These are phyloP conservation scores for Martensiomyces pterosporus DNA, from an alignment of 192 early-diverging fungal genomes.

Conservation along the genomic window DNA sequence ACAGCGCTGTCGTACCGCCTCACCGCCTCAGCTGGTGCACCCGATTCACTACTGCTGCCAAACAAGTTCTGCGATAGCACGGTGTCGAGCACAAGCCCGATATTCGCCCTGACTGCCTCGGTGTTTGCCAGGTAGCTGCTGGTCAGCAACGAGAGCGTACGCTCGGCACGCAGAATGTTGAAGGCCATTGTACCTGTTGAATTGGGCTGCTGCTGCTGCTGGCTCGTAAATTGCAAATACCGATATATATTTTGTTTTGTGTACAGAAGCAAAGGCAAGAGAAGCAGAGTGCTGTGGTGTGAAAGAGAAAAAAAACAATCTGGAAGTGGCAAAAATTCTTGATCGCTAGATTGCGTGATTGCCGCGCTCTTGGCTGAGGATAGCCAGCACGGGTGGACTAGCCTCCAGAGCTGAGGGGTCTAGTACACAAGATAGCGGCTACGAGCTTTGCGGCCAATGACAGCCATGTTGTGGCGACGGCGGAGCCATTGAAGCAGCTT, in stretches of 20 bases:
- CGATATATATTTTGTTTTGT: background rate
- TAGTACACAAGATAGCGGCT: constrained; percentile 29
- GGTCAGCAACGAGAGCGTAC: constrained; percentile 38
- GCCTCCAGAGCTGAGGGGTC: too few relatives aligned
- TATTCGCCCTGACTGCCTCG: constrained; percentile 29
- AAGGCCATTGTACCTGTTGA: constrained; percentile 34
- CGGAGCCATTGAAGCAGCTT: constrained; percentile 45
- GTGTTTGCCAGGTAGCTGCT: constrained; percentile 42
- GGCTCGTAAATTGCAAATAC: too few relatives aligned
- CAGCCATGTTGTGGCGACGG: constrained; percentile 39
- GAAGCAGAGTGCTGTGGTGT: too few relatives aligned
- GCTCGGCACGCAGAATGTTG: constrained; percentile 41
- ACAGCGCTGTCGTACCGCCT: constrained; percentile 33
- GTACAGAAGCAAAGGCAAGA: background rate
- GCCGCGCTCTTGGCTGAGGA: too few relatives aligned
- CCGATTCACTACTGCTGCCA: constrained; percentile 9
- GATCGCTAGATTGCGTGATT: constrained; percentile 9
- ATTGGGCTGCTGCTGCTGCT: too few relatives aligned
- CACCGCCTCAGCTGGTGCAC: constrained; percentile 10
- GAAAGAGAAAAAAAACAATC: constrained; percentile 7
- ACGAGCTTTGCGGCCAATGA: constrained; percentile 33
- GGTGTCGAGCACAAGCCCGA: constrained; percentile 29
- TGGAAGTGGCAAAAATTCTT: too few relatives aligned
- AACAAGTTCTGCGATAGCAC: constrained; percentile 44
- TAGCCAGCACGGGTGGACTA: too few relatives aligned